phyloP scores from a whole-genome alignment of 306 rosid species.

The Malus sylvestris region DNA sequence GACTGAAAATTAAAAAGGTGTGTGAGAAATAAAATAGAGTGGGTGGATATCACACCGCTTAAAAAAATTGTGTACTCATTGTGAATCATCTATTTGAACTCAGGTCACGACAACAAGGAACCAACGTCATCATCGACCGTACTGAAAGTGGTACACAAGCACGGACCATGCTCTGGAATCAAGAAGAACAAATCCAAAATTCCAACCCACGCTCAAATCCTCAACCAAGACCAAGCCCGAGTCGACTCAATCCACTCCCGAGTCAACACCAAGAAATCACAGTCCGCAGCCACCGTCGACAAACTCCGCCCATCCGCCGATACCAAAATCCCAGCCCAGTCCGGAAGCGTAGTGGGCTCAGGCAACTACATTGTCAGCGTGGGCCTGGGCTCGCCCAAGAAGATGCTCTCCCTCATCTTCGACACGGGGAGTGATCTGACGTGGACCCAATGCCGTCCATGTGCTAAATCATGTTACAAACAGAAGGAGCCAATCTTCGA shows the following conservation, averaged over 20 bases:
- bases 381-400: constrained; percentile 58
- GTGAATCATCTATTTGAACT: neutral
- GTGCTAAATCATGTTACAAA: constrained; percentile 37
- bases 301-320: neutral
- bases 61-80: neutral
- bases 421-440: constrained; percentile 70
- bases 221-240: constrained; percentile 15
- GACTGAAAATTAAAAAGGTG: too few species aligned
- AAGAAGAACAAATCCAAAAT: neutral
- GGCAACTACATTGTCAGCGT: constrained; percentile 56
- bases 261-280: neutral
- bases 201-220: constrained; percentile 4
- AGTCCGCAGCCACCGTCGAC: neutral
- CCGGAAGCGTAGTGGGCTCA: constrained; percentile 41
- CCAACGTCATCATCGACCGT: neutral
- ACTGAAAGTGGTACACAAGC: constrained; percentile 22
- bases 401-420: constrained; percentile 40
- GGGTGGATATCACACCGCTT: too few species aligned
- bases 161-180: constrained; percentile 28
- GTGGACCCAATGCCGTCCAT: constrained; percentile 81
- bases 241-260: constrained; percentile 13
- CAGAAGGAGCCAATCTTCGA: constrained; percentile 45
- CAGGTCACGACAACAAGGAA: neutral
- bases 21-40: too few species aligned
- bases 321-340: constrained; percentile 36